Evolutionary conservation across 148 eudicot genomes (phyloP), one percentile per base, ranked within the genome.

Genomic region (Bassia scoparia): DNA sequence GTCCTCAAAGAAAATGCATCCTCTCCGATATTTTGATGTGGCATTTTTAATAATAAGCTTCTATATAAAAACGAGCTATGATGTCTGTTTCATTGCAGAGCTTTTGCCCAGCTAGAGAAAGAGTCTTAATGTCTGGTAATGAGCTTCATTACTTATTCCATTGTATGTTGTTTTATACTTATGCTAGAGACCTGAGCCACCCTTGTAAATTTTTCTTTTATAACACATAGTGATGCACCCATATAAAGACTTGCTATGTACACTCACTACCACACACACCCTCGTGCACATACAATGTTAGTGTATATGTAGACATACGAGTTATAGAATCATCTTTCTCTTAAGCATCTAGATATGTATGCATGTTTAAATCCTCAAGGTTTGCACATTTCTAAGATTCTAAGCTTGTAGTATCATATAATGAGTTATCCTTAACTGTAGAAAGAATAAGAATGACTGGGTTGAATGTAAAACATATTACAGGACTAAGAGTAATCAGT

Each of bases 111-210:
- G 87, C 75, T 94, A 78, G 98, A 91, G 86, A 89, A 80, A 79
- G 98, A 94, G 71, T 86, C 87, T 50, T 82, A 91, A 82, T 77
- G 41, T 94, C 98, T 94, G 97, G 98, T 94, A 82, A 71, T 62
- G 58, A 56, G 21, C 68, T 77, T 46, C 6, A 49, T 48, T 41
- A 20, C 61, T 53, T 76, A 31, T 59, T 33, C 17, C 41, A 60
- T 50, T 30, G 3, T 77, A n/a, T n/a, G n/a, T n/a, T n/a, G n/a
- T n/a, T n/a, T n/a, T n/a, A n/a, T n/a, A n/a, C n/a, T 54, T 49
- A 79, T 33, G 18, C 2, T 54, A 34, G 30, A 13, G 43, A 33
- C 38, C 64, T 65, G n/a, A 33, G 18, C 46, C 64, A 12, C 53
- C 41, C 44, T 59, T 68, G 11, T 46, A 58, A 76, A 56, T 55